Conservation (phyloP, 2,329 filamentous ascomycete species). For the Helotiales sp. region DNA sequence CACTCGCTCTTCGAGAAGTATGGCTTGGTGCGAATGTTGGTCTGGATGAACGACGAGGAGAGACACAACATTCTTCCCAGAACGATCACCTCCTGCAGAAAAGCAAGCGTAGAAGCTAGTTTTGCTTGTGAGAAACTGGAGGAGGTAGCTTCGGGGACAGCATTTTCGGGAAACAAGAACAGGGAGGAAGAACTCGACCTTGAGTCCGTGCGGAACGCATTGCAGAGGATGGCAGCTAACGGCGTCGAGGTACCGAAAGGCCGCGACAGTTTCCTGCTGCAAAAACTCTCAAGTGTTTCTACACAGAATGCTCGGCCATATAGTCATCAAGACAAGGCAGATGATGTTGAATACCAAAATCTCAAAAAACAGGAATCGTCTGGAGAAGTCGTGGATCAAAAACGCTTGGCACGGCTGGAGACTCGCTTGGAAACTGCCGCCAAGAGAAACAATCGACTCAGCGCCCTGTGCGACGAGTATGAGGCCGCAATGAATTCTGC, state of each 20-base stretch:
- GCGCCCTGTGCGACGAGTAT: neutral
- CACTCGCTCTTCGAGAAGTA: slow-evolving; percentile 72
- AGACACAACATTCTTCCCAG: slow-evolving; percentile 65
- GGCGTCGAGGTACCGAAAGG: slow-evolving; percentile 52
- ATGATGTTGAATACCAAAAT: neutral
- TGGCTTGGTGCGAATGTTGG: slow-evolving; percentile 78
- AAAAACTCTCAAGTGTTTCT: neutral
- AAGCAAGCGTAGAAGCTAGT: slow-evolving; percentile 63
- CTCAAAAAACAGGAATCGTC: neutral
- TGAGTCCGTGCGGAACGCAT: slow-evolving; percentile 48
- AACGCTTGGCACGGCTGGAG: slow-evolving; percentile 27
- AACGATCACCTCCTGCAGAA: slow-evolving; percentile 58
- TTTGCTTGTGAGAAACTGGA: slow-evolving; percentile 62
- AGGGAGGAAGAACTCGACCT: slow-evolving; percentile 56
- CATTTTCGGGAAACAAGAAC: slow-evolving; percentile 35
- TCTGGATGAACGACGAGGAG: slow-evolving; percentile 71
- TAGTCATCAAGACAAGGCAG: neutral
- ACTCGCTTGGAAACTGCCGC: too few relatives aligned
- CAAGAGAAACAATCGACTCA: neutral
- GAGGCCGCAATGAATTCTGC: neutral
- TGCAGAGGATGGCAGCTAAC: slow-evolving; percentile 53
- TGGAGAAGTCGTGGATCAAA: slow-evolving; percentile 30
- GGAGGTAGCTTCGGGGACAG: slow-evolving; percentile 55
- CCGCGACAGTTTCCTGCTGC: slow-evolving; percentile 46
- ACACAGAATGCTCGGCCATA: neutral